phyloP scores from a whole-genome alignment of 306 rosid species.

The Begonia masoniana region DNA sequence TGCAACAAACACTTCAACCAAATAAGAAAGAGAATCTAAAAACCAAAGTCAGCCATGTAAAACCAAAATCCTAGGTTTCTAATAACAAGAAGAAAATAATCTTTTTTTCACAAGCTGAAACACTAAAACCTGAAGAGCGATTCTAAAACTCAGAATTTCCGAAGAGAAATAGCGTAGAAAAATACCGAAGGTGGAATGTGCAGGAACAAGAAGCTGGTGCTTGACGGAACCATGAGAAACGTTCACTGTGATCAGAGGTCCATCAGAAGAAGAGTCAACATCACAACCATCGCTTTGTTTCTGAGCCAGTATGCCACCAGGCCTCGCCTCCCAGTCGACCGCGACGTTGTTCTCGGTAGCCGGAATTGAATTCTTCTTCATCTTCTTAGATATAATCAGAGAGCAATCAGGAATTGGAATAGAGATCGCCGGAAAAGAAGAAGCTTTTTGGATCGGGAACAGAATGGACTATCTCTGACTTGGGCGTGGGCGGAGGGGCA shows the following conservation, averaged over 20 bases:
- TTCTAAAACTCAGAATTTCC: no score
- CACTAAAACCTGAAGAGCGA: no score
- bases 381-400: slow-evolving; percentile 5
- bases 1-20: no score
- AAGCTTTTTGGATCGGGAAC: not conserved
- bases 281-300: slow-evolving; percentile 17
- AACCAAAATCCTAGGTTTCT: no score
- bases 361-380: slow-evolving; percentile 10
- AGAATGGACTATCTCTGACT: not conserved
- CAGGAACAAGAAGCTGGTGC: slow-evolving; percentile 24
- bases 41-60: no score
- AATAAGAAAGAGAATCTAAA: no score
- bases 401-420: not conserved
- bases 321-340: slow-evolving; percentile 27
- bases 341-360: slow-evolving; percentile 8
- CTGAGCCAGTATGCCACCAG: slow-evolving; percentile 38
- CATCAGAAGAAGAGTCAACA: slow-evolving; percentile 9
- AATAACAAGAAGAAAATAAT: no score
- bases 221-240: slow-evolving; percentile 22
- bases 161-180: not conserved
- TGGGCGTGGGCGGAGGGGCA: not conserved
- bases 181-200: slow-evolving; percentile 44
- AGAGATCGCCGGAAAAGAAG: not conserved
- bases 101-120: no score
- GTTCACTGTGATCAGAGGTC: slow-evolving; percentile 23